phyloP scores from a whole-genome alignment of 1,284 basidiomycete genomes.

The Fomitopsis betulina region DNA sequence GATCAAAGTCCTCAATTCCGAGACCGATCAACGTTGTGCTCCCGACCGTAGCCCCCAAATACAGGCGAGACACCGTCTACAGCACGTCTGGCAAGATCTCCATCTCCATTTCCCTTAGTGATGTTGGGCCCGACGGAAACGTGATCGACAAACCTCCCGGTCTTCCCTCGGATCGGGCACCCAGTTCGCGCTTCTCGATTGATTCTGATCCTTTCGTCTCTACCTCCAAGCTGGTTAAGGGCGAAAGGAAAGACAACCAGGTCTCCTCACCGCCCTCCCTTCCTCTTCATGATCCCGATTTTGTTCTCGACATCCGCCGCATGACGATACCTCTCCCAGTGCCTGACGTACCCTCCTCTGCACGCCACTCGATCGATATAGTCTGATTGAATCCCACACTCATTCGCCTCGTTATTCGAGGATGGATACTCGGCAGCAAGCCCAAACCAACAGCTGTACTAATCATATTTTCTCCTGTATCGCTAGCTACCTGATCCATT shows the following conservation, averaged over 20 bases:
- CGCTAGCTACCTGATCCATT: background rate
- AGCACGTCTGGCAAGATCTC: slow-evolving; percentile 15
- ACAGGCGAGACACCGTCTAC: background rate
- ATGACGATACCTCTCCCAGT: slow-evolving; percentile 7
- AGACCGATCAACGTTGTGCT: slow-evolving; percentile 20
- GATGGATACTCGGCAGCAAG: background rate
- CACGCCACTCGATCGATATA: slow-evolving; percentile 22
- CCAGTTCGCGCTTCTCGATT: slow-evolving; percentile 1
- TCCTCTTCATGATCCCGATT: slow-evolving; percentile 9
- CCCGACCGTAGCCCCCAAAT: slow-evolving; percentile 25
- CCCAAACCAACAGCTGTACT: background rate
- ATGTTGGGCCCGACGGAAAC: slow-evolving; percentile 10
- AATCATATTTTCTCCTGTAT: background rate
- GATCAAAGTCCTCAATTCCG: background rate
- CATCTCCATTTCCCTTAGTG: slow-evolving; percentile 24
- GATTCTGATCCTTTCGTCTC: slow-evolving; percentile 18
- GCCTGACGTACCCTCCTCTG: slow-evolving; percentile 20
- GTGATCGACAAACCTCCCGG: slow-evolving; percentile 16
- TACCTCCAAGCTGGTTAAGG: slow-evolving; percentile 3
- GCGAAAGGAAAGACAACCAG: background rate
- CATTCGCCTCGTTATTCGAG: background rate
- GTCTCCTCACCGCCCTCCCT: slow-evolving; percentile 6
- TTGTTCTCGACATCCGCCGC: slow-evolving; percentile 6
- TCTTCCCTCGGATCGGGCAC: slow-evolving; percentile 13
- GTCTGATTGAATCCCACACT: slow-evolving; percentile 12